phyloP scores from a whole-genome alignment of 495 filamentous ascomycete genomes.

The Aspergillus ellipticus region DNA sequence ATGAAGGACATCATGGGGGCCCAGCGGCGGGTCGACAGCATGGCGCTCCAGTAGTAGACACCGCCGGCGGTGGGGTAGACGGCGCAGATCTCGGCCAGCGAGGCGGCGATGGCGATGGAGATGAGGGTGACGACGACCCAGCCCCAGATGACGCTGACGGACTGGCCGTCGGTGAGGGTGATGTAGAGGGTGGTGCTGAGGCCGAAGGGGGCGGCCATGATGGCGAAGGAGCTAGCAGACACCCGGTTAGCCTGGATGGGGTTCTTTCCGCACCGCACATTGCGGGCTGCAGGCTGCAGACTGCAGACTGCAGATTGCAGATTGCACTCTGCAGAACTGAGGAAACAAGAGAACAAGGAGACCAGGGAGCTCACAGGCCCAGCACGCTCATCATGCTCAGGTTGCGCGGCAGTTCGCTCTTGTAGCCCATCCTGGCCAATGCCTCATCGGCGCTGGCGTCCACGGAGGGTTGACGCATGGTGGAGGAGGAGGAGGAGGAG shows the following conservation, averaged over 20 bases:
- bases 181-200: slow-evolving; percentile 69
- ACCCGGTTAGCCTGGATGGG: not conserved
- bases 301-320: too few species aligned
- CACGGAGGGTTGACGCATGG: slow-evolving; percentile 22
- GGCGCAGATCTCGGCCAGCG: slow-evolving; percentile 71
- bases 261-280: too few species aligned
- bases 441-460: slow-evolving; percentile 49
- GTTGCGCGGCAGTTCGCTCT: slow-evolving; percentile 56
- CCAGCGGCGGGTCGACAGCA: slow-evolving; percentile 53
- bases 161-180: slow-evolving; percentile 60
- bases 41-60: slow-evolving; percentile 75
- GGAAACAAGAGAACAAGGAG: not conserved
- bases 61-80: slow-evolving; percentile 68
- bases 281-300: too few species aligned
- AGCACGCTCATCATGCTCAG: slow-evolving; percentile 64
- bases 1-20: slow-evolving; percentile 64
- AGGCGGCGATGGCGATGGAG: slow-evolving; percentile 66
- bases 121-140: slow-evolving; percentile 67
- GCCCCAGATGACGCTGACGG: slow-evolving; percentile 66
- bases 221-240: slow-evolving; percentile 42
- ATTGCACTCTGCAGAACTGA: too few species aligned
- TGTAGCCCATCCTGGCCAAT: slow-evolving; percentile 61
- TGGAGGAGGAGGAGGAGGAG: not conserved
- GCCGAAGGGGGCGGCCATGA: slow-evolving; percentile 63
- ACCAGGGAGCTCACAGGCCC: slow-evolving; percentile 43